Conservation (phyloP, 345 rosid genomes). For the Acer campestre region DNA sequence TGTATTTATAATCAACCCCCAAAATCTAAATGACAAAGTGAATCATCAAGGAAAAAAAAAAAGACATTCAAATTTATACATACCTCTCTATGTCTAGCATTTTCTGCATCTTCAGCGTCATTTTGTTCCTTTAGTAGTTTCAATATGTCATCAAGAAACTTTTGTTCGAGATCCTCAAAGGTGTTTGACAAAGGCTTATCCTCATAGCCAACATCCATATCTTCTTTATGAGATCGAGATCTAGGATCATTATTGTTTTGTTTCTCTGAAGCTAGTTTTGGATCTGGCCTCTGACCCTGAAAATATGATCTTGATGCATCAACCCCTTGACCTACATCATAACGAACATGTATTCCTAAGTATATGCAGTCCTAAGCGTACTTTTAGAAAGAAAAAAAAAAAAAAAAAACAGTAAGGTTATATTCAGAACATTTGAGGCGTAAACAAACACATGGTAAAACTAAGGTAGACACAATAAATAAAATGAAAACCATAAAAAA, state of each 20-base stretch:
- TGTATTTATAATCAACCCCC: not conserved
- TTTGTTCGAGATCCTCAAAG: slow-evolving; percentile 73
- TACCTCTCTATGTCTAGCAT: slow-evolving; percentile 83
- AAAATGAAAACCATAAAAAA: no score
- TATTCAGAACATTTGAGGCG: not conserved
- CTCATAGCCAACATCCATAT: slow-evolving; percentile 52
- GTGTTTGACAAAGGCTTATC: slow-evolving; percentile 44
- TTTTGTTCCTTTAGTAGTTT: slow-evolving; percentile 73
- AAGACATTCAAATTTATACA: slow-evolving; percentile 23
- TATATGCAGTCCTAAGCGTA: not conserved
- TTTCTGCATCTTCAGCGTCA: slow-evolving; percentile 85
- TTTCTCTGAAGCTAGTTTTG: slow-evolving; percentile 47
- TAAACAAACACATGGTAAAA: not conserved
- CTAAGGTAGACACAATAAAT: no score
- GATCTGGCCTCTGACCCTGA: slow-evolving; percentile 59
- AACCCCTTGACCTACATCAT: slow-evolving; percentile 65
- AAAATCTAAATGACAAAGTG: not conserved
- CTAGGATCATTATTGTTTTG: slow-evolving; percentile 51
- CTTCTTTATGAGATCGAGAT: slow-evolving; percentile 58
- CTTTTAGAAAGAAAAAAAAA: not conserved
- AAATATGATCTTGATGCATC: slow-evolving; percentile 67
- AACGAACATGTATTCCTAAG: slow-evolving; percentile 21
- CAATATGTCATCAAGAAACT: slow-evolving; percentile 65
- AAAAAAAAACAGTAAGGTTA: not conserved
- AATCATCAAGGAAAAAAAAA: not conserved